These are phyloP conservation scores for Pseudozyma sp. DNA, from an alignment of 1,284 basidiomycete genomes.

Conservation along the genomic window DNA sequence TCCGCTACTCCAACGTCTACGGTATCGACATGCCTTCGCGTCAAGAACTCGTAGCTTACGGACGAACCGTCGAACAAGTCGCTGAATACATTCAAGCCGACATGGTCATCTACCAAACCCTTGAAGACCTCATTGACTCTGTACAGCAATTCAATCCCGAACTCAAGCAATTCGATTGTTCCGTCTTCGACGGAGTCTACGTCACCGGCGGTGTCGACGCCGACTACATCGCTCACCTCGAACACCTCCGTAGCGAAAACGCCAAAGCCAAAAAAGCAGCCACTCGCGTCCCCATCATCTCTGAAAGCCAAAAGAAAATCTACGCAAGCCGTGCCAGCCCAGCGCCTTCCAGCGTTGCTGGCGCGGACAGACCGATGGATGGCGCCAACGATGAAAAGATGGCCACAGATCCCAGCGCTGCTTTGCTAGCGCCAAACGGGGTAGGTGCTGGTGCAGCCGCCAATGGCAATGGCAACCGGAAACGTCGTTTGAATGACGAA, in stretches of 20 bases:
- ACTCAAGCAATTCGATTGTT: constrained; percentile 90
- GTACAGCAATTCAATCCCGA: constrained; percentile 86
- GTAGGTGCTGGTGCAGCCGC: neutral
- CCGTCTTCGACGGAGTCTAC: constrained; percentile 97
- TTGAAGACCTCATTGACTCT: constrained; percentile 87
- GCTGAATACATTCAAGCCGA: constrained; percentile 91
- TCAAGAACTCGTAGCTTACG: constrained; percentile 90
- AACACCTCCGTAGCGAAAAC: constrained; percentile 85
- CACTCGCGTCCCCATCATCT: constrained; percentile 35
- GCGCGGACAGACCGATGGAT: constrained; percentile 10
- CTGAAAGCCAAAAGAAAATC: constrained; percentile 47
- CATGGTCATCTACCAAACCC: constrained; percentile 96
- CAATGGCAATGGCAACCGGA: constrained; percentile 26
- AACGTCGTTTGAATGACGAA: constrained; percentile 30
- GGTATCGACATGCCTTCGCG: constrained; percentile 99
- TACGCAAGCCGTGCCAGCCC: constrained; percentile 43
- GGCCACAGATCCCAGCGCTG: constrained; percentile 20
- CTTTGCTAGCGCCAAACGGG: constrained; percentile 1
- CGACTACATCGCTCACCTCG: constrained; percentile 81
- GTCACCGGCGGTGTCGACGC: constrained; percentile 95
- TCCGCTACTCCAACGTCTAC: constrained; percentile 95
- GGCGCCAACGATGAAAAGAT: constrained; percentile 53
- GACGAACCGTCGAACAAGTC: constrained; percentile 80
- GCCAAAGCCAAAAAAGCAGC: constrained; percentile 73
- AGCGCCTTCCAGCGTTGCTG: constrained; percentile 39